These are phyloP conservation scores for Zygosaccharomyces sapae DNA, from an alignment of 1,139 yeast genomes.

Conservation along the genomic window DNA sequence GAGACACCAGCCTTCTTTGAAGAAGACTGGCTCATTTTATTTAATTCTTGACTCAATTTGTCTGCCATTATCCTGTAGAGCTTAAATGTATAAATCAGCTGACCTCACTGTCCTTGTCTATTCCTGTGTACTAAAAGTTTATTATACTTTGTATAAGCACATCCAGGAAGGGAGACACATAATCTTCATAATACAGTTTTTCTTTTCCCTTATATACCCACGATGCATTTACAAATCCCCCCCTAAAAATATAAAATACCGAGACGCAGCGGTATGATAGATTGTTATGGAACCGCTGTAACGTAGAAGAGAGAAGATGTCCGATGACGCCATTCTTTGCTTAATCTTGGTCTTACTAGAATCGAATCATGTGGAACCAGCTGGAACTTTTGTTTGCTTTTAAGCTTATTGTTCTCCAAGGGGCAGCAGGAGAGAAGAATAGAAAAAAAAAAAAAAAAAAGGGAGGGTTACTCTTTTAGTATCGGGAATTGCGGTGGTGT, in stretches of 20 bases:
- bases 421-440: not conserved
- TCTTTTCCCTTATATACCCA: not conserved
- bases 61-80: not conserved
- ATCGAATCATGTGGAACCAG: not conserved
- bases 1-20: too few relatives aligned
- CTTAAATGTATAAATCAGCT: too few relatives aligned
- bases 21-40: not conserved
- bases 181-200: not conserved
- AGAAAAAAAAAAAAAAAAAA: not conserved
- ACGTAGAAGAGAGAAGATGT: not conserved
- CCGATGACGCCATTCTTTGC: not conserved
- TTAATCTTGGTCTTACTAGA: not conserved
- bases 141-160: too few relatives aligned
- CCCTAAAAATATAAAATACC: not conserved
- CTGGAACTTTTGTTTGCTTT: not conserved
- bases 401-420: not conserved
- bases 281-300: not conserved
- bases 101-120: too few relatives aligned
- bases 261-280: not conserved
- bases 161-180: too few relatives aligned
- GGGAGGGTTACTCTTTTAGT: not conserved
- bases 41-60: not conserved
- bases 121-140: too few relatives aligned
- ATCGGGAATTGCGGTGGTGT: not conserved
- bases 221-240: not conserved